Evolutionary conservation across 2,329 filamentous ascomycete species (phyloP).

Genomic region (Aquanectria penicillioides): DNA sequence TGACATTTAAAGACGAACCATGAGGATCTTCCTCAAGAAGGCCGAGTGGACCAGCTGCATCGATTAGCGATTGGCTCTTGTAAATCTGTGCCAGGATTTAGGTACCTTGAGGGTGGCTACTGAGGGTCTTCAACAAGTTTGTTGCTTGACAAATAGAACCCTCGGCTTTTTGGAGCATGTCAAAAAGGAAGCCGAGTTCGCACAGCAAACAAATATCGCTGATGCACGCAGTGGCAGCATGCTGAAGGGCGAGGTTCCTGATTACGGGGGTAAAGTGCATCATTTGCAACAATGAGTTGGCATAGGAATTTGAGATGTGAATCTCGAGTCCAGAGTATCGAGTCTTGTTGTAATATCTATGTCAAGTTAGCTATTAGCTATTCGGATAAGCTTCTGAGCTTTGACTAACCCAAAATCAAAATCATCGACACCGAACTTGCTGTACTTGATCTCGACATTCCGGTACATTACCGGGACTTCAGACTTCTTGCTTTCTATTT

Average conservation of each 20-base stretch:
- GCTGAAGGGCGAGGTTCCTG: constrained; percentile 87
- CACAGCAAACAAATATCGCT: constrained; percentile 88
- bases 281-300: constrained; percentile 90
- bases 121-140: constrained; percentile 91
- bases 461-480: constrained; percentile 91
- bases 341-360: constrained; percentile 93
- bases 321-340: constrained; percentile 92
- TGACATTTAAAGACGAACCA: constrained; percentile 77
- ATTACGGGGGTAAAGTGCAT: constrained; percentile 90
- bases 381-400: background rate
- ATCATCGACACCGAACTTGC: constrained; percentile 98
- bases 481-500: constrained; percentile 78
- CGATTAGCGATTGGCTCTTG: constrained; percentile 34
- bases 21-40: constrained; percentile 86
- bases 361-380: constrained; percentile 27
- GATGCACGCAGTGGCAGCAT: constrained; percentile 86
- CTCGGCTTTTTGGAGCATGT: constrained; percentile 97
- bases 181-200: constrained; percentile 93
- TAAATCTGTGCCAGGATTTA: background rate
- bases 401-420: constrained; percentile 91
- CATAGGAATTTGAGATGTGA: constrained; percentile 96
- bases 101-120: constrained; percentile 79
- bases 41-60: constrained; percentile 74
- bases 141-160: constrained; percentile 96
- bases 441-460: constrained; percentile 98